Evolutionary conservation across 2,329 filamentous ascomycete species (phyloP), one percentile per base, ranked within the genome.

Genomic region (Aureobasidium zeae): DNA sequence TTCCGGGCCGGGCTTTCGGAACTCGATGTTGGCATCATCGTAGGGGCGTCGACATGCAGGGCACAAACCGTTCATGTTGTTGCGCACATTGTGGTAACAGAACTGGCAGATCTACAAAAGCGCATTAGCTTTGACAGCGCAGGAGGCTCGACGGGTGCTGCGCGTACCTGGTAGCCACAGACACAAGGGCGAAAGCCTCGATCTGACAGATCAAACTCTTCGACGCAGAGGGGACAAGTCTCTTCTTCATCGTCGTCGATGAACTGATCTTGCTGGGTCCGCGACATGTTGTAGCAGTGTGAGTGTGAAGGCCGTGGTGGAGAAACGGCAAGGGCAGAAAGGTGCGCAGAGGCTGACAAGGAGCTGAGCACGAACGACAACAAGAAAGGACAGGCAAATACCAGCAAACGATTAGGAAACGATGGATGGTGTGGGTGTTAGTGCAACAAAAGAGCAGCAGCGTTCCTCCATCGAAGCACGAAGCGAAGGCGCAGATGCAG

Each of bases 71-170:
- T 95, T 96, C 76, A 94, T 87, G 57, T 95, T 95, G 56, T 84
- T 94, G 68, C 93, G 94, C 63, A 98, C 93, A 63, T 96, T 98
- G 68, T 98, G 95, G 71, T 89, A 98, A 69, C 91, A 98, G 67
- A 98, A 98, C 71, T 98, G 93, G 66, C 91, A 98, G 63, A 98
- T 89, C 88, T 95, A 57, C 26, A 29, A 2, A 15, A 15, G 19
- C 12, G 7, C 5, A 20, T 35, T 22, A 41, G 34, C 35, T n/a
- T n/a, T 29, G n/a, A 15, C 13, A 17, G 16, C 2, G 8, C 3
- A 12, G 26, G 10, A 13, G 5, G 29, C n/a, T 15, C 21, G 13
- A 28, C 22, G 32, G n/a, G 6, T 20, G 8, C 13, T 11, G 31
- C 13, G 20, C 12, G n/a, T 16, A 95, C 89, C 78, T 96, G 89